These are phyloP conservation scores for Hawksworthiomyces lignivorus DNA, from an alignment of 2,329 filamentous ascomycete species.

Conservation along the genomic window DNA sequence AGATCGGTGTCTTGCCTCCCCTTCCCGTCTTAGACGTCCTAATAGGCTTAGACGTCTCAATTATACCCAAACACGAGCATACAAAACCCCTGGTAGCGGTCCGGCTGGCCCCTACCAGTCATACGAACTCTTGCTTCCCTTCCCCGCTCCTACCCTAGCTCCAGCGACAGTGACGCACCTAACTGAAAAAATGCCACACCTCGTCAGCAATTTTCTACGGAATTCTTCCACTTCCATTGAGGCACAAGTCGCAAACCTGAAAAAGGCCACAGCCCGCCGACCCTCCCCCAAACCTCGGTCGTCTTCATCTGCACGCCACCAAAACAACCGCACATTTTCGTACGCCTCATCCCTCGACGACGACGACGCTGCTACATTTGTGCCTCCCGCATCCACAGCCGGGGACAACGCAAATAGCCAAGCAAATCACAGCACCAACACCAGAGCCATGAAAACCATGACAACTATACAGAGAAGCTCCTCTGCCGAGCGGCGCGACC, in stretches of 20 bases:
- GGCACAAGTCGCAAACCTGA: constrained; percentile 41
- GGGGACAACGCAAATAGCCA: constrained; percentile 15
- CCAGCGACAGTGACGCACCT: background rate
- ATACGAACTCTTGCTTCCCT: too few relatives aligned
- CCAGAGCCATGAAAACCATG: constrained; percentile 14
- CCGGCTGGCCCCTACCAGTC: too few relatives aligned
- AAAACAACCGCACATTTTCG: constrained; percentile 27
- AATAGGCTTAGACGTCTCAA: too few relatives aligned
- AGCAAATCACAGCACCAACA: constrained; percentile 14
- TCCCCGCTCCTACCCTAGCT: constrained; percentile 1
- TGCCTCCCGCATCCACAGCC: background rate
- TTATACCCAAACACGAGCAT: too few relatives aligned
- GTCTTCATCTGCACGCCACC: constrained; percentile 17
- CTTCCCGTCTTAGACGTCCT: too few relatives aligned
- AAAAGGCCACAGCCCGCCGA: constrained; percentile 30
- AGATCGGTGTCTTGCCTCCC: too few relatives aligned
- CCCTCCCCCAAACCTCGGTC: constrained; percentile 19
- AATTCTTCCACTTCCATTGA: constrained; percentile 40
- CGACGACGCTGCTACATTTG: constrained; percentile 16
- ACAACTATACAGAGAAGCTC: constrained; percentile 12
- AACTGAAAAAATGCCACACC: constrained; percentile 43
- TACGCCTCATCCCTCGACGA: constrained; percentile 30
- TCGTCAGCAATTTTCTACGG: constrained; percentile 50
- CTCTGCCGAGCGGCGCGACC: constrained; percentile 15
- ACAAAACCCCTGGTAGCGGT: too few relatives aligned